Base-by-base conservation (phyloP, 2,329 filamentous ascomycete genomes). In the Cercospora zeae-maydis region DNA sequence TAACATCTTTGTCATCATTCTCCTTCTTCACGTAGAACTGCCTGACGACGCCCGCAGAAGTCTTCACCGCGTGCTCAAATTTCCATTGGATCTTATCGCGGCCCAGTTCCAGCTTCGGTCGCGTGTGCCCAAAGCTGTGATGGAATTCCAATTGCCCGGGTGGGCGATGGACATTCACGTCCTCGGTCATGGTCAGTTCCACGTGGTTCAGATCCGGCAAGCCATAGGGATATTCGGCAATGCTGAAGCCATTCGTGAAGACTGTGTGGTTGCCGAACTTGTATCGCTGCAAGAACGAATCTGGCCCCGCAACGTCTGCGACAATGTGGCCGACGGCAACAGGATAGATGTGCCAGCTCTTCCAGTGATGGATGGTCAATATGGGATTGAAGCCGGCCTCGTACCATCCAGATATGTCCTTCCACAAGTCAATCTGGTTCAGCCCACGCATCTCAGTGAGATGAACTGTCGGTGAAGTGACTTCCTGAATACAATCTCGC, bases 361-460 rank as follows among this genome's bases (percentile, higher is more conserved):
- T 72, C 70, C 69, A 72, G 61, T 72, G 71, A 59, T 72, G 71
- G 7, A 72, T 59, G 2, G 67, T 71, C n/a, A 71, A 61, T 16
- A 72, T 60, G 3, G 67, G 66, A 10, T 36, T 61, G 49, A 66
- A 67, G 21, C 69, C 70, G 19, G 70, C 67, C 59, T 72, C 71
- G 55, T 71, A 72, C 67, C 67, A 72, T 14, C 71, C 71, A 21
- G 67, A 68, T 7, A 71, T 45, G 54, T 70, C 69, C 10, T 64
- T 63, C 66, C 68, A 71, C 52, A 72, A 19, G 61, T 72, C 71
- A 19, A 72, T 66, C 63, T 72, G 71, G 52, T 72, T 66, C 31
- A 72, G 61, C 2, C 71, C 71, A 21, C 61, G 64, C 57, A 72
- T 47, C 45, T 69, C 66, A 5, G 70, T 71, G 6, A 72, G 65